Evolutionary conservation across 257 asterid species (phyloP).

Genomic region (Euphrasia confusa): DNA sequence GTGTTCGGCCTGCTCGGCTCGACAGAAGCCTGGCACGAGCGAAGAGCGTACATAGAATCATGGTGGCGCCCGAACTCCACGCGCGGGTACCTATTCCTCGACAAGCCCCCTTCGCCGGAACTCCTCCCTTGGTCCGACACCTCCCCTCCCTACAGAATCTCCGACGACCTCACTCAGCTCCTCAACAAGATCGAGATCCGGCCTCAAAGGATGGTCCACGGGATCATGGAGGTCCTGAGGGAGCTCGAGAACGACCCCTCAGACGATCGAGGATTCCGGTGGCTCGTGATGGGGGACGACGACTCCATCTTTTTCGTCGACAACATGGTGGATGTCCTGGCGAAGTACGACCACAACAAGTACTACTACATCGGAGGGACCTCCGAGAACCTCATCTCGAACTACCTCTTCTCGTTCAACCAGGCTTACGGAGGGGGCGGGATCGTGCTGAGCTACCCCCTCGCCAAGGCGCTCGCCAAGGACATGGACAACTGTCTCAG

Average conservation of each 20-base stretch:
- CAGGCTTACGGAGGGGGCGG: conserved; percentile 82
- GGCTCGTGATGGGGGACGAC: conserved; percentile 83
- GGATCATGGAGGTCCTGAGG: conserved; percentile 49
- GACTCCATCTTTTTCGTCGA: conserved; percentile 60
- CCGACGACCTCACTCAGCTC: conserved; percentile 31
- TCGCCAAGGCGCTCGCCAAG: conserved; percentile 49
- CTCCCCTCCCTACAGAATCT: conserved; percentile 53
- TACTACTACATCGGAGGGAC: conserved; percentile 46
- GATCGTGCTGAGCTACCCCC: conserved; percentile 44
- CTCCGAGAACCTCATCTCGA: conserved; percentile 48
- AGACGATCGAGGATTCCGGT: conserved; percentile 12
- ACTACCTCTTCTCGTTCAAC: conserved; percentile 41
- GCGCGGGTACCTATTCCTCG: conserved; percentile 44
- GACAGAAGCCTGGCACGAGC: conserved; percentile 36
- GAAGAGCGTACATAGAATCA: conserved; percentile 48
- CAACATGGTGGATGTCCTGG: conserved; percentile 46
- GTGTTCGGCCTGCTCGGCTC: conserved; percentile 58
- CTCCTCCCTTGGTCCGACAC: conserved; percentile 55
- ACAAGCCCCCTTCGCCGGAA: conserved; percentile 28
- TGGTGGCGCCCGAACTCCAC: conserved; percentile 73
- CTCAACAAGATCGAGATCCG: conserved; percentile 16
- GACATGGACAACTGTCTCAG: conserved; percentile 43
- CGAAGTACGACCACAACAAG: conserved; percentile 40
- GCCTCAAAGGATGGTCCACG: conserved; percentile 44
- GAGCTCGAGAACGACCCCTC: conserved; percentile 23